Base-by-base conservation (phyloP, 2,329 filamentous ascomycete genomes). In the Boeremia lycopersici region DNA sequence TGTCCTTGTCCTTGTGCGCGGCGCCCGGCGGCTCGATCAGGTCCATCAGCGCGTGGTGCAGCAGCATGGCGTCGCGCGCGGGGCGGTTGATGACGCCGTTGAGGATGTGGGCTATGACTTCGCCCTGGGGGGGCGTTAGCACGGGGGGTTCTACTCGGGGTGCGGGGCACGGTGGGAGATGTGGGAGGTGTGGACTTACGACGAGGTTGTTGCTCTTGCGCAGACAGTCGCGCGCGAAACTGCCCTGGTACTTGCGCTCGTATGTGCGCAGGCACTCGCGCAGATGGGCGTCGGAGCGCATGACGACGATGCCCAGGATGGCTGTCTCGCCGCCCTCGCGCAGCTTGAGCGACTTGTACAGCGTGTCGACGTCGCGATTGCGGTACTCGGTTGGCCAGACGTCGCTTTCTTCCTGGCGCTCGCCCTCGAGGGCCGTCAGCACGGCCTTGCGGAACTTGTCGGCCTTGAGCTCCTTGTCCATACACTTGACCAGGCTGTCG, bases 11-110 rank as follows among this genome's bases (percentile, higher is more conserved):
- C 9, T 3, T 19, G 34, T 15, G 19, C 0, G 44, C 9, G 8
- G 65, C 63, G 7, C 65, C 64, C 3, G 71, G 55, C 1, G 72
- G 65, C 13, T 76, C 74, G 48, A 76, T 75, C 28, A 81, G 76
- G 17, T 87, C 89, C 48, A 72, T 70, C 61, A 98, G 86, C 2
- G 95, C 93, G 78, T 98, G 95, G 75, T 96, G 88, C 1, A 99
- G 81, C 2, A 98, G 86, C 33, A 97, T 83, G 3, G 93, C 91
- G 74, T 98, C 95, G 50, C 95, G 90, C 59, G 96, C 91, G 6
- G 95, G 93, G 55, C 90, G 90, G 78, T 98, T 98, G 79, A 98
- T 96, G 53, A 96, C 87, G 68, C 95, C 95, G 77, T 98, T 97
- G 69, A 99, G 88, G 65, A 98, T 91, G 76, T 98, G 95, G 0